Evolutionary conservation across 1,284 basidiomycete species (phyloP).

Genomic region (Sphagnurus paluster): DNA sequence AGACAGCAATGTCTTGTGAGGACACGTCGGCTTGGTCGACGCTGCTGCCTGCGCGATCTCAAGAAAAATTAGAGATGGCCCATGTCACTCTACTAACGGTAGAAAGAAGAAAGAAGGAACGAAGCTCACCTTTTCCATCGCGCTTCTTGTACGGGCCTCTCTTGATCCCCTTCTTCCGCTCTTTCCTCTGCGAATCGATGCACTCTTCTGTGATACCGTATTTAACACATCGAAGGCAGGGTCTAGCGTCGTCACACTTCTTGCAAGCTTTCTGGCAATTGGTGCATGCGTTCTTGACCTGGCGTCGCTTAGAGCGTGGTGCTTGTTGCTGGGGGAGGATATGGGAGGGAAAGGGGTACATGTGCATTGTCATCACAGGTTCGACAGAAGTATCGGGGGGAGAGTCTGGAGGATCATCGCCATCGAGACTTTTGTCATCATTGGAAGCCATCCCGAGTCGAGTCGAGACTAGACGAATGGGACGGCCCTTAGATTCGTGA

Average conservation of each 20-base stretch:
- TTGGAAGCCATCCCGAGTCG: slow-evolving; percentile 34
- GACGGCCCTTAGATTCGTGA: slow-evolving; percentile 5
- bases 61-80: slow-evolving; percentile 37
- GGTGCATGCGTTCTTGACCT: slow-evolving; percentile 90
- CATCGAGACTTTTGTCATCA: slow-evolving; percentile 35
- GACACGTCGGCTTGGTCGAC: slow-evolving; percentile 51
- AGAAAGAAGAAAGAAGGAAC: slow-evolving; percentile 19
- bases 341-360: slow-evolving; percentile 61
- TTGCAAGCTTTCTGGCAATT: slow-evolving; percentile 90
- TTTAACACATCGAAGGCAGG: slow-evolving; percentile 84
- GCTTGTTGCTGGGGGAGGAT: slow-evolving; percentile 40
- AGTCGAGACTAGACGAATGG: slow-evolving; percentile 6
- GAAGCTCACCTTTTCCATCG: slow-evolving; percentile 74
- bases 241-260: slow-evolving; percentile 86
- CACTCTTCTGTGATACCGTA: slow-evolving; percentile 82
- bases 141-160: slow-evolving; percentile 92
- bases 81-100: slow-evolving; percentile 23
- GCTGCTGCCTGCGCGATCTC: slow-evolving; percentile 56
- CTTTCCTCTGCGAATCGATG: slow-evolving; percentile 80
- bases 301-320: slow-evolving; percentile 72
- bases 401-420: slow-evolving; percentile 36
- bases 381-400: slow-evolving; percentile 41
- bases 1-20: slow-evolving; percentile 40
- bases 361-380: slow-evolving; percentile 57
- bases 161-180: slow-evolving; percentile 84